Evolutionary conservation across 495 filamentous ascomycete genomes (phyloP), one percentile per base, ranked within the genome.

Genomic region (Penicilliopsis zonata): DNA sequence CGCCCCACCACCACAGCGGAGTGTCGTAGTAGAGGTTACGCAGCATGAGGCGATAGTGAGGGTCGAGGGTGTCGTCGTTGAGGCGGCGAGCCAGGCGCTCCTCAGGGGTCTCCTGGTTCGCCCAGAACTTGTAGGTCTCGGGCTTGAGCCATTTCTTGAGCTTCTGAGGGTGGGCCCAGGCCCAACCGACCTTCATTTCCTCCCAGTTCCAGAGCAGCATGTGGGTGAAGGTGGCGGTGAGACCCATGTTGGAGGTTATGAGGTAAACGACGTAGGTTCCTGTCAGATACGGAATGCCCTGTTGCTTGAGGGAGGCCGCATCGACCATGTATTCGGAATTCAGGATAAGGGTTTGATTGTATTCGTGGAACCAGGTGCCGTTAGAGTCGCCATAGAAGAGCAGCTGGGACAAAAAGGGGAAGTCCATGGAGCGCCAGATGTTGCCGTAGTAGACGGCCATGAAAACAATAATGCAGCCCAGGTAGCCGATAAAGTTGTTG

Each of bases 321-420:
- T 61, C 37, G 36, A 66, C 44, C 6, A 46, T 41, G 36, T 45
- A 46, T 2, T 50, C 45, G 9, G 38, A 18, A 20, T 51, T 57
- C 19, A 65, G 35, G 22, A 61, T 44, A 10, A 30, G 17, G 1
- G 43, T 47, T 31, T 53, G 47, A 41, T 50, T 45, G 19, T 36
- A 50, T 3, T 25, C 15, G 13, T 29, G 13, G 29, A 22, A 44
- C 15, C 23, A 16, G 10, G 38, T 37, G 4, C 33, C 26, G 24
- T 44, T 51, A n/a, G 46, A 42, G 16, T 33, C 34, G 6, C 42
- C 43, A 17, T 46, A 36, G 34, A 53, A 53, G 5, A 57, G 44
- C n/a, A 47, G 40, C 13, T 63, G 53, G 7, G 58, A 59, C 25
- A 65, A 46, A 40, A 68, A 68, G 13, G 67, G 66, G 46, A 71